Conservation (phyloP, 495 filamentous ascomycete species). For the Penicillium lagena region DNA sequence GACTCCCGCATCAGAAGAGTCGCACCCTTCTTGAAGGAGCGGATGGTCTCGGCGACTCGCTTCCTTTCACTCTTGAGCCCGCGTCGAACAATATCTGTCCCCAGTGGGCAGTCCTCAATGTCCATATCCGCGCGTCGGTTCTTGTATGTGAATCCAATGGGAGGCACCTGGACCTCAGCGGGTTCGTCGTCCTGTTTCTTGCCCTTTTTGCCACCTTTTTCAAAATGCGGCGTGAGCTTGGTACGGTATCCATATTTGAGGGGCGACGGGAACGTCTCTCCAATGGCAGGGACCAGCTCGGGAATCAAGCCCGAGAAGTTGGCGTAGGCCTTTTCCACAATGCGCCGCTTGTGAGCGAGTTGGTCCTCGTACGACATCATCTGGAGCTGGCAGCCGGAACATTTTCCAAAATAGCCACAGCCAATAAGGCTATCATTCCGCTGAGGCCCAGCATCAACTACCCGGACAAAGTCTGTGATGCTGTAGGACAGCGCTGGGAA, state of each 20-base stretch:
- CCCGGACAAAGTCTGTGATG: slow-evolving; percentile 72
- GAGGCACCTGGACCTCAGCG: slow-evolving; percentile 49
- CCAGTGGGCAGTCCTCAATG: slow-evolving; percentile 96
- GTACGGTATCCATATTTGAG: slow-evolving; percentile 90
- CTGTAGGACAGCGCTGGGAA: slow-evolving; percentile 54
- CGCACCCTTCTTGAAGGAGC: slow-evolving; percentile 70
- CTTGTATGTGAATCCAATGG: slow-evolving; percentile 89
- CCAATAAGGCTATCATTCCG: slow-evolving; percentile 70
- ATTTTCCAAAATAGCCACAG: slow-evolving; percentile 81
- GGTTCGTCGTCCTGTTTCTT: slow-evolving; percentile 27
- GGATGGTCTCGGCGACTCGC: slow-evolving; percentile 61
- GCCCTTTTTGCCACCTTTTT: slow-evolving; percentile 39
- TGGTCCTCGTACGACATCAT: slow-evolving; percentile 90
- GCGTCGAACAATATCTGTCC: slow-evolving; percentile 71
- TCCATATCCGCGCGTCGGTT: slow-evolving; percentile 67
- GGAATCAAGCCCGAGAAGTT: slow-evolving; percentile 82
- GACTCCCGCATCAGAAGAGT: slow-evolving; percentile 85
- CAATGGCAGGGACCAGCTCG: slow-evolving; percentile 67
- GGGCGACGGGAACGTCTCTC: slow-evolving; percentile 82
- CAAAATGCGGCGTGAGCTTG: slow-evolving; percentile 94
- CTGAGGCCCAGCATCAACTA: slow-evolving; percentile 63
- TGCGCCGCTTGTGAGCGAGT: slow-evolving; percentile 71
- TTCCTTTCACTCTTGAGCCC: slow-evolving; percentile 71
- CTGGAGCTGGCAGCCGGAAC: slow-evolving; percentile 94
- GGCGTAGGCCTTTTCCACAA: slow-evolving; percentile 85